phyloP scores from a whole-genome alignment of 805 yeast genomes.

The Scheffersomyces amazonensis region DNA sequence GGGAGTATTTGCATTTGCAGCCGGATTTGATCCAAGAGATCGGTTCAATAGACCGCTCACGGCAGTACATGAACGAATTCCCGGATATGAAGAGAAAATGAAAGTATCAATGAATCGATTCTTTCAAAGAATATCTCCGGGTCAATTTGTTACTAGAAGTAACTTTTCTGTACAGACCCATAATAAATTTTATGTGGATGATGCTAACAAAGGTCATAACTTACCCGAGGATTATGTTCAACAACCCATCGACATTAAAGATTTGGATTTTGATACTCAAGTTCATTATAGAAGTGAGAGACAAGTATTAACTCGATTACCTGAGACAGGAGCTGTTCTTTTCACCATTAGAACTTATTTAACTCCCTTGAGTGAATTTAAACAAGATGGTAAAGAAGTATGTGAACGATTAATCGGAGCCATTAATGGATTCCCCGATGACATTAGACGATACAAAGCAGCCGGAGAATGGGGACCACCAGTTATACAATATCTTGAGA shows the following conservation, averaged over 20 bases:
- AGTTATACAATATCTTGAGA: constrained; percentile 29
- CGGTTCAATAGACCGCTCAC: constrained; percentile 37
- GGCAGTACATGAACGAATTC: constrained; percentile 39
- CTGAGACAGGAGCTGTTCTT: constrained; percentile 34
- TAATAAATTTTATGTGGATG: constrained; percentile 32
- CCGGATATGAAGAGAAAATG: constrained; percentile 38
- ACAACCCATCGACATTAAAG: constrained; percentile 21
- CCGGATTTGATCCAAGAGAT: constrained; percentile 40
- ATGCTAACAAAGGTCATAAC: constrained; percentile 39
- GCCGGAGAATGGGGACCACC: constrained; percentile 71
- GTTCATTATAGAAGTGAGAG: constrained; percentile 44
- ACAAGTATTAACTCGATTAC: constrained; percentile 38
- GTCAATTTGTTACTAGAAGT: constrained; percentile 37
- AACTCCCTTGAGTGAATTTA: constrained; percentile 31
- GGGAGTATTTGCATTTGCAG: constrained; percentile 44
- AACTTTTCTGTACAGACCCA: constrained; percentile 42
- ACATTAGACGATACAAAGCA: constrained; percentile 59
- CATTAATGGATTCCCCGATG: constrained; percentile 59
- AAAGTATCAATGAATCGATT: constrained; percentile 41
- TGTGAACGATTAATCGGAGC: constrained; percentile 59
- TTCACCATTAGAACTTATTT: constrained; percentile 42
- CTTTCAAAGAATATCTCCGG: constrained; percentile 32
- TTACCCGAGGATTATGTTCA: constrained; percentile 22
- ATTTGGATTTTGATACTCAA: constrained; percentile 34
- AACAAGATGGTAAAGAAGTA: constrained; percentile 30